Conservation (phyloP, 352 stramenopile genomes). For the Globisporangium parvum region DNA sequence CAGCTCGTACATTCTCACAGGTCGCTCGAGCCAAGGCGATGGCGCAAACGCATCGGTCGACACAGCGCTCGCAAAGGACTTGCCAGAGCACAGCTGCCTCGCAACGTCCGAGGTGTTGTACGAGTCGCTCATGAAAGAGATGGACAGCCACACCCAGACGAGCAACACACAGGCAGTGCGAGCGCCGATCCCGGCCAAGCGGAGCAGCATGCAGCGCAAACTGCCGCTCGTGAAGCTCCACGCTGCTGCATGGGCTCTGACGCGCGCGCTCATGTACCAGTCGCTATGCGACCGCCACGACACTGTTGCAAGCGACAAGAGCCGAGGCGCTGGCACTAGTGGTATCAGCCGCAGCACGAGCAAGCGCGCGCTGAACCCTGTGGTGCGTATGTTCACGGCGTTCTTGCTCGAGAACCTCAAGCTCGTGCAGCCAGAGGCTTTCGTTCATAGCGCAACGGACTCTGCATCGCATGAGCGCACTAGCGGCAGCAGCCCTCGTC, state of each 20-base stretch:
- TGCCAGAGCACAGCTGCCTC: constrained; percentile 46
- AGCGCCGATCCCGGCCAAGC: constrained; percentile 40
- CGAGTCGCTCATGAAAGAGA: constrained; percentile 85
- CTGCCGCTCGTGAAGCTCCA: constrained; percentile 73
- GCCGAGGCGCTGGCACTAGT: neutral
- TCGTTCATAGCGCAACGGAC: constrained; percentile 1
- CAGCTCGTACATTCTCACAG: constrained; percentile 85
- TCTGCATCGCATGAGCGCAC: constrained; percentile 1
- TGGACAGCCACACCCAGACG: constrained; percentile 43
- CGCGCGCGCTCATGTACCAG: constrained; percentile 76
- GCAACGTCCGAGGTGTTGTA: constrained; percentile 73
- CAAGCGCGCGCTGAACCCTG: constrained; percentile 31
- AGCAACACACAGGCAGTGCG: constrained; percentile 9
- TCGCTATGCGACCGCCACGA: constrained; percentile 28
- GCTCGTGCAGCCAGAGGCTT: constrained; percentile 20
- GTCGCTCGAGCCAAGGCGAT: constrained; percentile 43
- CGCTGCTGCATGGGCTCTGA: constrained; percentile 70
- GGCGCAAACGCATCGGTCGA: constrained; percentile 28
- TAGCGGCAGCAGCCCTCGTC: constrained; percentile 1
- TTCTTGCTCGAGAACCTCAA: constrained; percentile 72
- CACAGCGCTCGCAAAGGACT: constrained; percentile 40
- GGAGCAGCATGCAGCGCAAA: constrained; percentile 37
- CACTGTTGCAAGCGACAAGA: constrained; percentile 5
- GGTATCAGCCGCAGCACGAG: too few species aligned
- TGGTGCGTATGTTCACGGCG: constrained; percentile 41